Evolutionary conservation across 768 basidiomycete genomes (phyloP), one percentile per base, ranked within the genome.

Genomic region (Suillus luteus): DNA sequence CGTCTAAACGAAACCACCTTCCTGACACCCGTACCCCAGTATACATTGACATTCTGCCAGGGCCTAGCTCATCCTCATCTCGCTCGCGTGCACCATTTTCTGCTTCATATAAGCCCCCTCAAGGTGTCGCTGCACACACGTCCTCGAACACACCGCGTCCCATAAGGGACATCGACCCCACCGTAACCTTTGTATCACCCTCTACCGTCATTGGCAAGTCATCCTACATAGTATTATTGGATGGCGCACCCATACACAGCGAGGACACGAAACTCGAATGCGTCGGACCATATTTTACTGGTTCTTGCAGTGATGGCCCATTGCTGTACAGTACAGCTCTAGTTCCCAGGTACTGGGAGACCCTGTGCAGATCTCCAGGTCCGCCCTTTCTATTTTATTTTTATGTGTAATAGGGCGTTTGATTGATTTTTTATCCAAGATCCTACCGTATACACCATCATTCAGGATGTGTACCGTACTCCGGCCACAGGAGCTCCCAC

Each of bases 301-400:
- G 64, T 22, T 40, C 60, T 9, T 70, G 64, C 17, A 62, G 71
- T 43, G 71, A 78, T 59, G 70, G 71, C 19, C 69, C 77, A 27
- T 74, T 80, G n/a, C 70, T 91, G 38, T 91, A 92, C 75, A 83
- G 80, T 63, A 87, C 86, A 4, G 65, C 81, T 1, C 79, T 92
- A 37, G 84, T 85, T 7, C 90, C 90, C 5, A 79, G 78, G 55
- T 91, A 83, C 69, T 92, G 90, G 90, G 76, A 80, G 22, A 82
- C 78, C 35, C 79, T 92, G 63, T 82, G 82, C 60, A 76, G 80
- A 66, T 82, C 83, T 62, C 65, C 80, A 67, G 86, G 90, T 90
- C 5, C 17, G 57, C 41, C 7, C 6, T 41, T 58, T 31, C 14
- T 41, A 3, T 19, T 0, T 17, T 58, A 31, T 31, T 31, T 31